A percentile compares a stretch with the other conserved stretches of the same genome.
Evolutionary conservation across 768 basidiomycete genomes (phyloP).

Genomic region (Leccinum subgranulosum): DNA sequence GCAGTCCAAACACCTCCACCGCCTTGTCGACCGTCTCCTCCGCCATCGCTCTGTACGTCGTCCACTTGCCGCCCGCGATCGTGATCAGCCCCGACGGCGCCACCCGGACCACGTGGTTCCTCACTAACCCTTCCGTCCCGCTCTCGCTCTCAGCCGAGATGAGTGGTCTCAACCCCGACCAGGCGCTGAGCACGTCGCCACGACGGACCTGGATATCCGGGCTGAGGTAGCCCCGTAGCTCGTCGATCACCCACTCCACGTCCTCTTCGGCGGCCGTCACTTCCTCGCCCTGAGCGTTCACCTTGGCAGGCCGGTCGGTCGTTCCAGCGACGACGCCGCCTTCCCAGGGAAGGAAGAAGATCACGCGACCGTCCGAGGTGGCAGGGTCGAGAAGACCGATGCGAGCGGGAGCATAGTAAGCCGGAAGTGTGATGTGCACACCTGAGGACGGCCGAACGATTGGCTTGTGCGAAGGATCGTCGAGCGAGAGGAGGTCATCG

Average conservation of each 20-base stretch:
- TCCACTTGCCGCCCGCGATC: constrained; percentile 98
- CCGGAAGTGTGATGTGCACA: constrained; percentile 94
- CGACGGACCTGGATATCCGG: constrained; percentile 93
- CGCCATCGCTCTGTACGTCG: constrained; percentile 95
- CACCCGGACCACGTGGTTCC: constrained; percentile 91
- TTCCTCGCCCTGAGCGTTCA: constrained; percentile 52
- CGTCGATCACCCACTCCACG: constrained; percentile 94
- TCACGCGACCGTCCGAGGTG: constrained; percentile 94
- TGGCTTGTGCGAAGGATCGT: constrained; percentile 70
- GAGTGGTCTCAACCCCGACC: constrained; percentile 89
- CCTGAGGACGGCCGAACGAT: constrained; percentile 94
- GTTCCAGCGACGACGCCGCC: constrained; percentile 97
- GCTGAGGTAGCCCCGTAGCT: constrained; percentile 83
- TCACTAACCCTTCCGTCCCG: constrained; percentile 82
- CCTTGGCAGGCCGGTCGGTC: constrained; percentile 78
- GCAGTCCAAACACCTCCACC: constrained; percentile 70
- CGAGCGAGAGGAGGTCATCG: constrained; percentile 80
- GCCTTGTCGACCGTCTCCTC: constrained; percentile 91
- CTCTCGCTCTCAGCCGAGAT: constrained; percentile 75
- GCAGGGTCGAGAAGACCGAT: constrained; percentile 96
- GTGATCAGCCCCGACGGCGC: constrained; percentile 81
- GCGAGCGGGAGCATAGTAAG: constrained; percentile 91
- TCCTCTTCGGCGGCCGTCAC: constrained; percentile 90
- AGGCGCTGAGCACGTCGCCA: constrained; percentile 93
- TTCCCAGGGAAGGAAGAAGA: constrained; percentile 99